Base-by-base conservation (phyloP, 2,329 filamentous ascomycete genomes). In the Corinectria fuckeliana region DNA sequence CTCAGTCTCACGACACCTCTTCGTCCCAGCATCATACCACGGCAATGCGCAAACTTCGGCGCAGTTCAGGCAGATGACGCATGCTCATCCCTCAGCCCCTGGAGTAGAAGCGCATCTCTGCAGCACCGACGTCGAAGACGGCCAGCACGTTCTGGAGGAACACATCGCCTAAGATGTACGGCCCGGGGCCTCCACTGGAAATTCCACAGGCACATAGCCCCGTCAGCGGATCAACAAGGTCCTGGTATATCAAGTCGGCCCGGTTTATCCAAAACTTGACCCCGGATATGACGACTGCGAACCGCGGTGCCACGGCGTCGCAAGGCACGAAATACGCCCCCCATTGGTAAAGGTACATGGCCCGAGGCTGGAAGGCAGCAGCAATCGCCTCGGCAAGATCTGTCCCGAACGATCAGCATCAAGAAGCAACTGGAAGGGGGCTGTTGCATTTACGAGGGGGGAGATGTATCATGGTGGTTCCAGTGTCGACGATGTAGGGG, bases 401-500 rank as follows among this genome's bases (percentile, higher is more conserved):
- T 82, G 45, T 8, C 13, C 5, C 30, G 13, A 11, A 18, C 18
- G 14, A 20, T 67, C 28, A 44, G 28, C 20, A 65, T 38, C 21
- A 49, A 18, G 14, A 21, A 10, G 14, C 3, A 6, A 6, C 11
- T 9, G 13, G 18, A 2, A 18, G 5, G 16, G 20, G 11, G 18
- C 2, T 10, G 4, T 21, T 28, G 6, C 2, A 72, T 78, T 74
- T 65, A 82, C 82, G 71, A 10, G 78, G 77, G 10, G 82, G 82
- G 1, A 85, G 69, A 60, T 82, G 81, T 61, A 79, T 80, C 67
- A 83, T 75, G 0, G 82, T 81, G 2, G 82, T 84, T 28, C 81
- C 81, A 14, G 79, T 83, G 69, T 85, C 82, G 49, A 85, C 73
- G 50, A 85, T 81, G 65, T 79, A 82, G 4, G 80, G 80, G 52